Conservation (phyloP, 2,329 filamentous ascomycete species). For the Hypoxylon sp. region DNA sequence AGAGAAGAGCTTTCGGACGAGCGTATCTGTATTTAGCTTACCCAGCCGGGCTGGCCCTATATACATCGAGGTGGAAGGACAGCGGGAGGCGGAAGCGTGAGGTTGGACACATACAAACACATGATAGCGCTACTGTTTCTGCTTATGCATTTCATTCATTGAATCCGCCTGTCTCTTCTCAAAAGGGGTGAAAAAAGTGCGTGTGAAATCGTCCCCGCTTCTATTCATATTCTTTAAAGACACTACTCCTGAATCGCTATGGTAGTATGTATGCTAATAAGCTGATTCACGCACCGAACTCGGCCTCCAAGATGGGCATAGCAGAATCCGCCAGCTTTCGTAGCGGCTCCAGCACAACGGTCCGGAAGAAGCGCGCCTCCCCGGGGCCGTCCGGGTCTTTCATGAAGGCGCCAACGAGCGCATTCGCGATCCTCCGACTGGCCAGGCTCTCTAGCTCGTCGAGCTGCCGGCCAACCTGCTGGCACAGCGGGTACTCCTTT, state of each 20-base stretch:
- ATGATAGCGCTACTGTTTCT: background rate
- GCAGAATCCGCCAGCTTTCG: slow-evolving; percentile 57
- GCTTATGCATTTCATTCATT: background rate
- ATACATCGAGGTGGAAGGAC: slow-evolving; percentile 16
- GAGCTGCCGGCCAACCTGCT: slow-evolving; percentile 56
- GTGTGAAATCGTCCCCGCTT: no score
- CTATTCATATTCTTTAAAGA: no score
- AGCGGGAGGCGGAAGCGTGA: slow-evolving; percentile 1
- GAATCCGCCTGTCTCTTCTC: background rate
- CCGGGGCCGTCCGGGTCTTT: slow-evolving; percentile 50
- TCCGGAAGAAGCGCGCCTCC: slow-evolving; percentile 57
- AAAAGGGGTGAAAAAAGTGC: no score
- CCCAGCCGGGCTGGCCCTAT: background rate
- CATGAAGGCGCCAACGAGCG: slow-evolving; percentile 55
- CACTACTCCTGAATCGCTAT: no score
- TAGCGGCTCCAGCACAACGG: slow-evolving; percentile 58
- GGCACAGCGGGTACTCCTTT: slow-evolving; percentile 55
- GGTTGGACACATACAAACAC: background rate
- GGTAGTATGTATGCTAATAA: no score
- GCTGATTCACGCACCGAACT: slow-evolving; percentile 50
- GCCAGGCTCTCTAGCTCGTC: slow-evolving; percentile 56
- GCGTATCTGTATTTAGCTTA: background rate
- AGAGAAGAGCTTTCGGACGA: slow-evolving; percentile 3
- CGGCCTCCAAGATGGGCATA: slow-evolving; percentile 51
- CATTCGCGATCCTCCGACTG: slow-evolving; percentile 55